These are phyloP conservation scores for Eucalyptus guilfoylei DNA, from an alignment of 345 rosid species.

Conservation along the genomic window DNA sequence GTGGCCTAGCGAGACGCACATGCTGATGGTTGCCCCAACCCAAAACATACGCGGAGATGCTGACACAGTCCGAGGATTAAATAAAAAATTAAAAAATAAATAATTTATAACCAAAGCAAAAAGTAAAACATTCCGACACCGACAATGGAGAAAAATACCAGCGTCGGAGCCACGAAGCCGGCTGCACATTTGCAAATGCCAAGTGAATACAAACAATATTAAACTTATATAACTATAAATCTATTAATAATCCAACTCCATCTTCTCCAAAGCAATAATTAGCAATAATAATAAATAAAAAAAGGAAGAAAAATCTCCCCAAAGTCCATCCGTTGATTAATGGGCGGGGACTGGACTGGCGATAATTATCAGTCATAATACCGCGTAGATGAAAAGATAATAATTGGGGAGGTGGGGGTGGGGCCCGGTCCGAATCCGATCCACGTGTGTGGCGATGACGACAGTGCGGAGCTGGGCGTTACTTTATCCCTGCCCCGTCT, in stretches of 20 bases:
- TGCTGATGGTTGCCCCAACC: background rate
- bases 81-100: background rate
- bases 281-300: background rate
- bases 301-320: background rate
- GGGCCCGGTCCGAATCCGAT: slow-evolving; percentile 5
- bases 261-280: background rate
- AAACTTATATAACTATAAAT: background rate
- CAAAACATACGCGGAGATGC: background rate
- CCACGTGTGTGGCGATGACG: slow-evolving; percentile 13
- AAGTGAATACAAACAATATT: background rate
- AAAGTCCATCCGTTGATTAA: background rate
- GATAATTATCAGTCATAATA: background rate
- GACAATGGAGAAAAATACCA: background rate
- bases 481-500: background rate
- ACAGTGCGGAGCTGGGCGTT: slow-evolving; percentile 4
- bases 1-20: background rate
- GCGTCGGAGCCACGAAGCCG: background rate
- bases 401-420: background rate
- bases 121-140: background rate
- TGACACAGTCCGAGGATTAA: background rate
- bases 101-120: background rate
- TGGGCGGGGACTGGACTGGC: background rate
- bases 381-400: background rate
- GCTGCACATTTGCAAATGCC: background rate
- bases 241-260: background rate